phyloP scores from a whole-genome alignment of 345 rosid species.

The Geranium brycei region DNA sequence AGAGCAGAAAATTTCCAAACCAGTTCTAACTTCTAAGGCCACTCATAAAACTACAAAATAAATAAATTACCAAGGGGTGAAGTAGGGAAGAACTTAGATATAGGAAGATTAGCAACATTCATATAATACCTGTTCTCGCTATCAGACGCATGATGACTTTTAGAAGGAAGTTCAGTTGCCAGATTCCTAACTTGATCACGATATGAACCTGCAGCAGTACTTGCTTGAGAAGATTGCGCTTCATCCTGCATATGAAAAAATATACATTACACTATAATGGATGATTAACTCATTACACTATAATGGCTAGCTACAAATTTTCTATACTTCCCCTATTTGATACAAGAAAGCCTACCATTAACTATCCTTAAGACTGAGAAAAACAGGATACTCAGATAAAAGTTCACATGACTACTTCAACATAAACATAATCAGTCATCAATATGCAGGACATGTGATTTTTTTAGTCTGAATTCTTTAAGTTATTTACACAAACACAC shows the following conservation, averaged over 20 bases:
- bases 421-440: too few species aligned
- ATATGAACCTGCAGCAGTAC: constrained; percentile 23
- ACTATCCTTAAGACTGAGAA: too few species aligned
- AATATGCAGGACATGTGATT: too few species aligned
- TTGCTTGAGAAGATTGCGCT: constrained; percentile 27
- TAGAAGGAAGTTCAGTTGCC: constrained; percentile 31
- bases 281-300: not conserved
- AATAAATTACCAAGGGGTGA: not conserved
- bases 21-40: not conserved
- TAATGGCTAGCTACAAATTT: too few species aligned
- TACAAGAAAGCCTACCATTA: too few species aligned
- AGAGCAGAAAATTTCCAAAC: not conserved
- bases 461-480: too few species aligned
- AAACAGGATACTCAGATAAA: too few species aligned
- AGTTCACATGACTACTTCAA: too few species aligned
- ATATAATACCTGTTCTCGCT: constrained; percentile 42
- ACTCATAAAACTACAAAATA: not conserved
- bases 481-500: too few species aligned
- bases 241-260: constrained; percentile 40
- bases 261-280: not conserved
- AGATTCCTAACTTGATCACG: constrained; percentile 28
- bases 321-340: too few species aligned
- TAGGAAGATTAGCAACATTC: not conserved
- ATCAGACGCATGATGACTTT: constrained; percentile 22
- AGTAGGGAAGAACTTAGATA: not conserved